Conservation (phyloP, 306 rosid genomes). For the Trifolium fragiferum region DNA sequence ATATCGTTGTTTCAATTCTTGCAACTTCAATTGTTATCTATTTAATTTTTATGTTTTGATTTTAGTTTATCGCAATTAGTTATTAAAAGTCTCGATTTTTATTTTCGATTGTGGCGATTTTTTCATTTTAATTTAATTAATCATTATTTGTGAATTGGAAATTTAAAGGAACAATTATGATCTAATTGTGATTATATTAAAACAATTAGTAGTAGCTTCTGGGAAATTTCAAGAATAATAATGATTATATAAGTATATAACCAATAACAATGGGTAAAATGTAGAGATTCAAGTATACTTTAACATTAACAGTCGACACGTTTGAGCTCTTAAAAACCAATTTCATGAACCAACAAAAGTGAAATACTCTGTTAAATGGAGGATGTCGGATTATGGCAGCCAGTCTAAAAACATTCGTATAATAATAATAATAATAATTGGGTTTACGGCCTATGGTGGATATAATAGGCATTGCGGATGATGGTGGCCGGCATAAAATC, state of each 20-base stretch:
- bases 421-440: background rate
- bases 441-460: background rate
- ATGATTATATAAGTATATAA: constrained; percentile 1
- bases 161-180: background rate
- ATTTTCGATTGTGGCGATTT: no score
- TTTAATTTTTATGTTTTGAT: background rate
- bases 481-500: background rate
- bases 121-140: background rate
- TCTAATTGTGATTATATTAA: background rate
- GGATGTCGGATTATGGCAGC: background rate
- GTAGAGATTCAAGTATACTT: constrained; percentile 13
- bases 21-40: background rate
- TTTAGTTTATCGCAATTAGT: background rate
- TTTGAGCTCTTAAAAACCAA: constrained; percentile 8
- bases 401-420: background rate
- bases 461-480: background rate
- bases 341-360: constrained; percentile 23
- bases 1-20: constrained; percentile 16
- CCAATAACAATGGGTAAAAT: constrained; percentile 8
- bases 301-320: background rate
- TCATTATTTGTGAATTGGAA: background rate
- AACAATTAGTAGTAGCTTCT: background rate
- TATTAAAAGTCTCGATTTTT: background rate
- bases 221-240: constrained; percentile 8
- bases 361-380: background rate